Base-by-base conservation (phyloP, 1,284 basidiomycete genomes). In the Cryptococcus sp. region DNA sequence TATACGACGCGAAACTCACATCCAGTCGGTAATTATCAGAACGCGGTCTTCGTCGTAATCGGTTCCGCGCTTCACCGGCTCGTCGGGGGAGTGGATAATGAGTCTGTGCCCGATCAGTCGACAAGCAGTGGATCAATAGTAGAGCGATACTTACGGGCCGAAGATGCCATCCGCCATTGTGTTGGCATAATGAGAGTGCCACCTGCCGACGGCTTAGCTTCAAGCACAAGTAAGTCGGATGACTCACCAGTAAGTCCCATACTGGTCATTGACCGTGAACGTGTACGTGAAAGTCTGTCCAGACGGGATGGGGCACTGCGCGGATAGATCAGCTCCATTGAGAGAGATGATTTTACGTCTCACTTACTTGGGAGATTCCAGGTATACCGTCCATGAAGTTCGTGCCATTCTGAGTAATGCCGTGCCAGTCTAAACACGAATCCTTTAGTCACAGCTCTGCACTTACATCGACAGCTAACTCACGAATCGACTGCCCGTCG, bases 271-370 rank as follows among this genome's bases (percentile, higher is more conserved):
- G n/a, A 70, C 46, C 4, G 52, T 67, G 58, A 70, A 70, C 1
- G 58, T 40, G 76, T 85, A 85, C 19, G 80, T 75, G 75, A 83
- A 85, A 8, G 76, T 77, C 19, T 76, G 63, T 0, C 77, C 77
- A 0, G 81, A 72, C 2, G 78, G 77, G 57, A 86, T 83, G 1
- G 83, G 83, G 63, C 85, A 86, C 66, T 74, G 44, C 19, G 2
- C 20, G 1, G 20, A 22, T 22, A n/a, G 26, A 45, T 52, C 29
- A 34, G 19, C 38, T 17, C 5, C 19, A 17, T 29, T 1, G 20
- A 1, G 20, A 15, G 26, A 16, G 40, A 29, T 23, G 13, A 47
- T 20, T 17, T 17, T 34, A 13, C 20, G 26, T 15, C 46, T 19
- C 48, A 47, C 68, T 50, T 34, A 68, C 68, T 46, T 70, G 68